Evolutionary conservation across 169 alveolate species (phyloP).

Genomic region (Miamiensis avidus): DNA sequence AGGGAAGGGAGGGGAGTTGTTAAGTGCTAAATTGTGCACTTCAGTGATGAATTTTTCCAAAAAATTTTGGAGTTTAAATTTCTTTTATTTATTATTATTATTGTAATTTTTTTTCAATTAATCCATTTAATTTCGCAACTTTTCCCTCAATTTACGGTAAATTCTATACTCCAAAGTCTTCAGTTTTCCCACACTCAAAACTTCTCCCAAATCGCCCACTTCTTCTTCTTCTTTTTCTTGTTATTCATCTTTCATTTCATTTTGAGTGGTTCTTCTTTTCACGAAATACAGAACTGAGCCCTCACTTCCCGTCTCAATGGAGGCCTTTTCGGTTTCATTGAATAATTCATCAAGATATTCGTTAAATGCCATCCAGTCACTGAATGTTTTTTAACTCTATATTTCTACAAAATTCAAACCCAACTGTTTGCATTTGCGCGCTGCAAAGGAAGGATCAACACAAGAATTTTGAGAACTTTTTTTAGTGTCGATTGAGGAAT

Average conservation of each 20-base stretch:
- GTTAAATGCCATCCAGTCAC: too few species aligned
- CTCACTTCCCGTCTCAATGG: not conserved
- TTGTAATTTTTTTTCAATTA: not conserved
- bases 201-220: constrained; percentile 30
- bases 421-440: not conserved
- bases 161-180: constrained; percentile 79
- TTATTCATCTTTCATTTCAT: too few species aligned
- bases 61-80: not conserved
- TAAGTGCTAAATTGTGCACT: not conserved
- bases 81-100: too few species aligned
- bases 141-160: constrained; percentile 78
- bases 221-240: too few species aligned
- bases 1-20: not conserved
- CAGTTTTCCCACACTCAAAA: constrained; percentile 60
- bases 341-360: too few species aligned
- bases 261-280: not conserved
- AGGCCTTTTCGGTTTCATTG: not conserved
- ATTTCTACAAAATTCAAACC: not conserved
- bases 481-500: not conserved
- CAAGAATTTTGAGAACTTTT: not conserved
- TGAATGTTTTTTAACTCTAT: too few species aligned
- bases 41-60: too few species aligned
- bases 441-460: too few species aligned
- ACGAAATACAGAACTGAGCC: not conserved
- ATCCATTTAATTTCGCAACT: constrained; percentile 52